phyloP scores from a whole-genome alignment of 2,329 filamentous ascomycete species.

The Colletotrichum siamense region DNA sequence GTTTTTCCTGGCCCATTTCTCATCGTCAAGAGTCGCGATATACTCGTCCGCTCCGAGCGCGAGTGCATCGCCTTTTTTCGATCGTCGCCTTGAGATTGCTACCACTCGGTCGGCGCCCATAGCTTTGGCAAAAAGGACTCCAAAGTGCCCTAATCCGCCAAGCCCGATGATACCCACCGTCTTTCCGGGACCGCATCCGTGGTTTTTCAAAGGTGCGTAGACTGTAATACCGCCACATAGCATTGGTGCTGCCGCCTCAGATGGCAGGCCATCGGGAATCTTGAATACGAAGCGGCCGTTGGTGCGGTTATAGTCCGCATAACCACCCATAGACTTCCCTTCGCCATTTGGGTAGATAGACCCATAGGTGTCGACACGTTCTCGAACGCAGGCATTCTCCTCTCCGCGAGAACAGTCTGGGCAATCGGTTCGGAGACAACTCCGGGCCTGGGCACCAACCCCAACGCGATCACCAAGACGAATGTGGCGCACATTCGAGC shows the following conservation, averaged over 20 bases:
- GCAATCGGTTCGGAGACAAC: conserved; percentile 54
- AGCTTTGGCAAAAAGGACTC: conserved; percentile 71
- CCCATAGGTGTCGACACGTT: conserved; percentile 57
- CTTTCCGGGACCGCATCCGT: conserved; percentile 72
- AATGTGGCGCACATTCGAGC: conserved; percentile 51
- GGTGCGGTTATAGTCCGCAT: conserved; percentile 37
- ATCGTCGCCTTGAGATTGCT: conserved; percentile 58
- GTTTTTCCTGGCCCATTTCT: conserved; percentile 60
- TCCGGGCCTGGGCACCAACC: conserved; percentile 63
- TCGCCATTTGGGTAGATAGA: conserved; percentile 54
- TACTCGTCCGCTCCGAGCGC: conserved; percentile 63
- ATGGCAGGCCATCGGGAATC: conserved; percentile 45
- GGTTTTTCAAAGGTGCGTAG: conserved; percentile 66
- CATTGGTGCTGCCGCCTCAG: conserved; percentile 62
- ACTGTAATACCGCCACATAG: conserved; percentile 75
- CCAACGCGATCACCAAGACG: conserved; percentile 68
- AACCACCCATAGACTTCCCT: conserved; percentile 58
- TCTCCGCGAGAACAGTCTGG: conserved; percentile 43
- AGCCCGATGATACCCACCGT: conserved; percentile 72
- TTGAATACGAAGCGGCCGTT: conserved; percentile 54
- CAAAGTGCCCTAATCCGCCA: conserved; percentile 74
- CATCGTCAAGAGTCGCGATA: conserved; percentile 51
- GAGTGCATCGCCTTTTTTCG: conserved; percentile 60
- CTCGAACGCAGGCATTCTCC: conserved; percentile 45
- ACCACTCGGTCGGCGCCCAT: conserved; percentile 67